phyloP scores from a whole-genome alignment of 306 rosid species.

The Cucumis melo region DNA sequence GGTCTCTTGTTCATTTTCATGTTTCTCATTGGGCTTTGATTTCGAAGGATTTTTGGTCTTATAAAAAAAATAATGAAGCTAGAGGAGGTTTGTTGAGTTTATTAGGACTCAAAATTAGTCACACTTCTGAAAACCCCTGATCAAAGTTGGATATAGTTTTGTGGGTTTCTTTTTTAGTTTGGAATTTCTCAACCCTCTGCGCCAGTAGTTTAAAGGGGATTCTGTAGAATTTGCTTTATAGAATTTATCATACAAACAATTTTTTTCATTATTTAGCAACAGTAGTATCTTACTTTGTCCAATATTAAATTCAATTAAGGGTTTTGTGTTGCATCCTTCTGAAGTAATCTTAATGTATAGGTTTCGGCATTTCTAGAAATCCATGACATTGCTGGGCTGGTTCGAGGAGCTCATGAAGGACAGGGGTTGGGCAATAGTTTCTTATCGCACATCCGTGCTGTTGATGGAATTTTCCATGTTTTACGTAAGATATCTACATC shows the following conservation, averaged over 20 bases:
- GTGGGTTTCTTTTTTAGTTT: neutral
- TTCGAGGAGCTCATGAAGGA: constrained; percentile 93
- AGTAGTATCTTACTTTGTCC: neutral
- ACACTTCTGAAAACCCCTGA: neutral
- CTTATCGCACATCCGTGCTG: constrained; percentile 96
- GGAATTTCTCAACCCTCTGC: neutral
- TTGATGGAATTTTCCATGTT: constrained; percentile 96
- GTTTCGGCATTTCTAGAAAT: constrained; percentile 90
- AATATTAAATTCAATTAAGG: neutral
- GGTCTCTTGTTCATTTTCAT: no score
- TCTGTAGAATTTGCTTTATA: neutral
- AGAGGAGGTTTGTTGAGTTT: neutral
- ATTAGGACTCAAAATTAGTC: neutral
- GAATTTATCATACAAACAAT: neutral
- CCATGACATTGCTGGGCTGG: constrained; percentile 95
- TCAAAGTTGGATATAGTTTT: neutral
- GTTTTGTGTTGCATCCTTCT: neutral
- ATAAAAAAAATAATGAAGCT: neutral
- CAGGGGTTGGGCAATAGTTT: constrained; percentile 97
- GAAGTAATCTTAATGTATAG: constrained; percentile 23
- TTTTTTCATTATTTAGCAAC: neutral
- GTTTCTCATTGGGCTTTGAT: no score
- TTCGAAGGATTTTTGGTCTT: no score
- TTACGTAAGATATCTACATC: constrained; percentile 45
- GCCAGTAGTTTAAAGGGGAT: neutral